Percentiles rank a stretch among this genome's conserved stretches.
phyloP scores from a whole-genome alignment of 805 yeast genomes.

The Hanseniaspora opuntiae region DNA sequence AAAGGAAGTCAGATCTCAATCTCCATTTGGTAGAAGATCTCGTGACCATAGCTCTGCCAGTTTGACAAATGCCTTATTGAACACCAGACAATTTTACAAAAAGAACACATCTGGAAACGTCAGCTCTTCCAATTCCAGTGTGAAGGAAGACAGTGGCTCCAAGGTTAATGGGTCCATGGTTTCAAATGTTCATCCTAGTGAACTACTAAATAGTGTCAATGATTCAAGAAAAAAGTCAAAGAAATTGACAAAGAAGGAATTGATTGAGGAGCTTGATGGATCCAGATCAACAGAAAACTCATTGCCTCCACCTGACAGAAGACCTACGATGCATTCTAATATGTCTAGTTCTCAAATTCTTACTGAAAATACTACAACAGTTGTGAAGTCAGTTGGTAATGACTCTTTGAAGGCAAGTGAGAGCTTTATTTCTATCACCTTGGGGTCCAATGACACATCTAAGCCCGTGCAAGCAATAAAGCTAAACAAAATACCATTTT shows the following conservation, averaged over 20 bases:
- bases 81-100: slow-evolving; percentile 1
- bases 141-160: background rate
- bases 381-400: slow-evolving; percentile 67
- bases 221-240: slow-evolving; percentile 2
- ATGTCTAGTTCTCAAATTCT: background rate
- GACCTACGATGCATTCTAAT: slow-evolving; percentile 12
- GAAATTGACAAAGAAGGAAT: slow-evolving; percentile 4
- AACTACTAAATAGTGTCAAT: slow-evolving; percentile 3
- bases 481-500: slow-evolving; percentile 58
- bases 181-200: background rate
- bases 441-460: slow-evolving; percentile 76
- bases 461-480: slow-evolving; percentile 45
- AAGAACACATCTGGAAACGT: background rate
- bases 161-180: background rate
- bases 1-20: slow-evolving; percentile 4
- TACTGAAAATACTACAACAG: slow-evolving; percentile 1
- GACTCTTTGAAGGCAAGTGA: slow-evolving; percentile 51
- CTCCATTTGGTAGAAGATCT: slow-evolving; percentile 10
- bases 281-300: background rate
- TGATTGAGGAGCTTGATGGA: slow-evolving; percentile 5
- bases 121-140: background rate
- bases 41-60: slow-evolving; percentile 3
- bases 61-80: slow-evolving; percentile 1
- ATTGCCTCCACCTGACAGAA: background rate
- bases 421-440: slow-evolving; percentile 60